Percentiles rank a stretch among this genome's conserved stretches.
Conservation (phyloP, 1,139 yeast genomes). For the Zhuliangozyma parablackwelliae region DNA sequence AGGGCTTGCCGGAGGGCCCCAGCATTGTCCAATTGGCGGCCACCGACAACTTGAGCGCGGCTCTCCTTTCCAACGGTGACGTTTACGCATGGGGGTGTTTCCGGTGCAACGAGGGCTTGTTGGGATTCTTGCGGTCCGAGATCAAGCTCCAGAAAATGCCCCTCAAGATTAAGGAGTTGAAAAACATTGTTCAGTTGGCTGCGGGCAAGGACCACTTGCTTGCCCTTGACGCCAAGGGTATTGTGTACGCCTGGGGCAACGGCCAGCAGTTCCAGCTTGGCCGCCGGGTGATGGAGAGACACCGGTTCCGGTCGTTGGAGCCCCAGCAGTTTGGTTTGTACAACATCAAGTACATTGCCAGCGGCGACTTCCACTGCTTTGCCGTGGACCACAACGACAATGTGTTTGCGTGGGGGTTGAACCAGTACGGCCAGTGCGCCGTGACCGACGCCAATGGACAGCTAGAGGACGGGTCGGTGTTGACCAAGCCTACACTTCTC, state of each 20-base stretch:
- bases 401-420: constrained; percentile 89
- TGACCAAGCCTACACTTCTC: constrained; percentile 73
- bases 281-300: constrained; percentile 73
- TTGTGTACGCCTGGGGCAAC: constrained; percentile 95
- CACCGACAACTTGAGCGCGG: constrained; percentile 86
- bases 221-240: constrained; percentile 78
- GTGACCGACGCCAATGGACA: constrained; percentile 50
- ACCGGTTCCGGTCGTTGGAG: constrained; percentile 62
- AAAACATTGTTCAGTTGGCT: constrained; percentile 78
- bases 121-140: constrained; percentile 68
- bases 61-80: constrained; percentile 72
- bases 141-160: constrained; percentile 67
- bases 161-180: constrained; percentile 54
- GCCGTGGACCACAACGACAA: constrained; percentile 74
- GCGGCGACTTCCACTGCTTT: constrained; percentile 95
- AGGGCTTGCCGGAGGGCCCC: constrained; percentile 50
- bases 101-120: constrained; percentile 84
- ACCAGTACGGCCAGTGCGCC: constrained; percentile 96
- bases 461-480: constrained; percentile 77
- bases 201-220: constrained; percentile 90
- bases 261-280: constrained; percentile 94
- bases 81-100: constrained; percentile 98
- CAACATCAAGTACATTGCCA: constrained; percentile 73
- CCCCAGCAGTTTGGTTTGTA: constrained; percentile 78
- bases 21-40: constrained; percentile 83